These are phyloP conservation scores for Sesbania bispinosa DNA, from an alignment of 306 rosid genomes.

Conservation along the genomic window DNA sequence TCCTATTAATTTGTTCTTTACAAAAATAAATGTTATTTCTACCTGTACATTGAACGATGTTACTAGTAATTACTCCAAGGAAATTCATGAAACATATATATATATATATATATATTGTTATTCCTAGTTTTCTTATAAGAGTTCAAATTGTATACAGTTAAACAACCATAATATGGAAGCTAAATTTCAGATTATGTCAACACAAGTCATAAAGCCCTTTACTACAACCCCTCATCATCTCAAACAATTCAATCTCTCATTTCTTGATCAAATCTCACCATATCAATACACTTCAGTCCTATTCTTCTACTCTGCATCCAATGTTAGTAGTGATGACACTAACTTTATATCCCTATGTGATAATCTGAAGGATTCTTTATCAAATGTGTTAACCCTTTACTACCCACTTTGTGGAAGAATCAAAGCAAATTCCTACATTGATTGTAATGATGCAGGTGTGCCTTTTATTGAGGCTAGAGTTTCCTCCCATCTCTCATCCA, in stretches of 20 bases:
- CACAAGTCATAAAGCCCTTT: not conserved
- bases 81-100: too few relatives aligned
- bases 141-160: too few relatives aligned
- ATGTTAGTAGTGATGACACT: not conserved
- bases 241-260: too few relatives aligned
- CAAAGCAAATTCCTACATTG: not conserved
- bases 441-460: constrained; percentile 24
- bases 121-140: too few relatives aligned
- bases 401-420: constrained; percentile 26
- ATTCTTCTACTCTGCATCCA: constrained; percentile 1
- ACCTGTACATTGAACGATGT: too few relatives aligned
- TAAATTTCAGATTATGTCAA: not conserved
- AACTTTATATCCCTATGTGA: not conserved
- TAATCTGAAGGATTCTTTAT: not conserved
- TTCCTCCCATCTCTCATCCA: not conserved
- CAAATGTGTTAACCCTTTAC: not conserved
- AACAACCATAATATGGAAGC: not conserved
- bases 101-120: too few relatives aligned
- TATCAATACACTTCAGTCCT: not conserved
- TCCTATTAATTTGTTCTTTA: too few relatives aligned
- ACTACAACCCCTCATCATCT: constrained; percentile 18
- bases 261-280: constrained; percentile 23
- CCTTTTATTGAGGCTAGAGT: too few relatives aligned
- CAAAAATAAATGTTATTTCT: too few relatives aligned
- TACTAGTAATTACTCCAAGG: too few relatives aligned